A percentile compares a stretch with the other conserved stretches of the same genome.
phyloP scores from a whole-genome alignment of 2,329 filamentous ascomycete genomes.

The Fusarium tuaranense region DNA sequence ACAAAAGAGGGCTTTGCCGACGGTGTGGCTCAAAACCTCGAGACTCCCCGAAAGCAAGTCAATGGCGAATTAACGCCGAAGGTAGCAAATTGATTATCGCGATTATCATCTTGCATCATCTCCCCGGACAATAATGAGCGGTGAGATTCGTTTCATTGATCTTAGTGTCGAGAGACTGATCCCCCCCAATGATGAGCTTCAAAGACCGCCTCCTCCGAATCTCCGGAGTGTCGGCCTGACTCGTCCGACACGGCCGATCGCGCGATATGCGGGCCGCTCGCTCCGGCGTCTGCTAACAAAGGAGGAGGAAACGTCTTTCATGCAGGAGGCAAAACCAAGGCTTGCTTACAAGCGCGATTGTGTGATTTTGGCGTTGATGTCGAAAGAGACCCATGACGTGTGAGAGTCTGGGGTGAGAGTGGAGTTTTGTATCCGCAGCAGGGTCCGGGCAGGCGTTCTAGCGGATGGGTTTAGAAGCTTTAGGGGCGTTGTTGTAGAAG shows the following conservation, averaged over 20 bases:
- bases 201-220: not conserved
- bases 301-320: not conserved
- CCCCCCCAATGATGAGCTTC: not conserved
- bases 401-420: conserved; percentile 35
- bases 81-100: not conserved
- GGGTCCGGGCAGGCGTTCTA: conserved; percentile 23
- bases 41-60: not conserved
- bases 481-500: conserved; percentile 28
- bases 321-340: not conserved
- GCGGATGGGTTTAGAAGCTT: conserved; percentile 19
- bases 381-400: conserved; percentile 36
- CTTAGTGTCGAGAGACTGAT: not conserved
- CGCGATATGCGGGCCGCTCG: conserved; percentile 16
- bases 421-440: conserved; percentile 13
- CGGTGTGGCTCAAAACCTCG: not conserved
- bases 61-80: not conserved
- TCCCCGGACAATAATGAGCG: not conserved
- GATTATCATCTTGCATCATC: conserved; percentile 13
- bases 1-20: not conserved
- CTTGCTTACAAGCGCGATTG: conserved; percentile 29
- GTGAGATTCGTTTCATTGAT: not conserved
- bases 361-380: conserved; percentile 46
- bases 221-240: conserved; percentile 27
- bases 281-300: conserved; percentile 8
- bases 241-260: conserved; percentile 35